Conservation (phyloP, 768 basidiomycete genomes). For the Lentinula aciculospora region DNA sequence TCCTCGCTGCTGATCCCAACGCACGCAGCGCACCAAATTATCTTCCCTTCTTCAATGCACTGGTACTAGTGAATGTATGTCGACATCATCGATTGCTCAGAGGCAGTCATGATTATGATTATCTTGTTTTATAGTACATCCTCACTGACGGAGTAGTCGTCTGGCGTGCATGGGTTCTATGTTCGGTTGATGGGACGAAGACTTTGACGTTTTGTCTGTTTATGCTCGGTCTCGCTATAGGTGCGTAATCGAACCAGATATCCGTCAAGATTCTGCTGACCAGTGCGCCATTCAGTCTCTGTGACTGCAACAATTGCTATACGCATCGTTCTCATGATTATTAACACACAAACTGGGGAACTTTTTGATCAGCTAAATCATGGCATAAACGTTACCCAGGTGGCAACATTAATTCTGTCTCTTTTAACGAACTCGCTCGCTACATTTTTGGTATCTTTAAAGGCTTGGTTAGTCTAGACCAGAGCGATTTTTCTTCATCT, state of each 20-base stretch:
- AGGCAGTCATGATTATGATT: neutral
- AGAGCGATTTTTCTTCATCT: no score
- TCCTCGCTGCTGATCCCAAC: neutral
- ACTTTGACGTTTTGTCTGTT: neutral
- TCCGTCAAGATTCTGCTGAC: neutral
- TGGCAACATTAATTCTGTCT: constrained; percentile 7
- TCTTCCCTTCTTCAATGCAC: constrained; percentile 2
- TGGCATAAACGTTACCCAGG: constrained; percentile 11
- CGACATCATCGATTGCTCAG: neutral
- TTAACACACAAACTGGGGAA: neutral
- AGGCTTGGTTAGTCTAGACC: constrained; percentile 7
- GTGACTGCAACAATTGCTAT: neutral
- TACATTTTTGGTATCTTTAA: constrained; percentile 8
- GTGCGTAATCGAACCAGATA: neutral
- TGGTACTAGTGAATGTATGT: neutral
- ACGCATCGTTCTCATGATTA: neutral
- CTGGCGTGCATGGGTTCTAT: constrained; percentile 7
- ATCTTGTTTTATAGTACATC: neutral
- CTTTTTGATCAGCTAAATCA: neutral
- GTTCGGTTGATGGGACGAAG: neutral
- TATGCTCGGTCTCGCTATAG: neutral
- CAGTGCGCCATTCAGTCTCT: neutral
- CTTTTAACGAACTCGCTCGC: constrained; percentile 12
- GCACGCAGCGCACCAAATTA: neutral
- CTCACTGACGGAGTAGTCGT: constrained; percentile 7